phyloP scores from a whole-genome alignment of 257 asterid genomes.

The Dorcoceras hygrometricum region DNA sequence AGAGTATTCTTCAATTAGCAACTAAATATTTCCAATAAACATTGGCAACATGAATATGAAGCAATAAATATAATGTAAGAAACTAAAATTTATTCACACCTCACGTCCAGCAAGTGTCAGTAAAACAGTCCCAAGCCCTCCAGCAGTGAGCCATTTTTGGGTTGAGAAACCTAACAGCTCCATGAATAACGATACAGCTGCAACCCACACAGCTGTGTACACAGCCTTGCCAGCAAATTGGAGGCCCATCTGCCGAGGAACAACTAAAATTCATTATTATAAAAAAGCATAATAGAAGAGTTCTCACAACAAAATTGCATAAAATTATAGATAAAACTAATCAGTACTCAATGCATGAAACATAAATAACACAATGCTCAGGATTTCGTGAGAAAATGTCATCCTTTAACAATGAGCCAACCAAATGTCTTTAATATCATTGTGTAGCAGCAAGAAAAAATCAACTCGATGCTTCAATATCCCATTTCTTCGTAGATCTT shows the following conservation, averaged over 20 bases:
- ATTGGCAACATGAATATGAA: conserved; percentile 4
- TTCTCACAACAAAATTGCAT: too few species aligned
- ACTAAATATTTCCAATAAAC: conserved; percentile 10
- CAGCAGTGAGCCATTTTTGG: conserved; percentile 96
- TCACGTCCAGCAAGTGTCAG: conserved; percentile 99
- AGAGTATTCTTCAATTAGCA: conserved; percentile 15
- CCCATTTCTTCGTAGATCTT: not conserved
- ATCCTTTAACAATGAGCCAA: not conserved
- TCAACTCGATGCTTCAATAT: not conserved
- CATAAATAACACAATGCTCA: not conserved
- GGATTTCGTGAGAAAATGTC: not conserved
- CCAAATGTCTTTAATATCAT: conserved; percentile 1
- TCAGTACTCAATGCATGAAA: not conserved
- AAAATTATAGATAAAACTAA: too few species aligned
- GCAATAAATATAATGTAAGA: conserved; percentile 18
- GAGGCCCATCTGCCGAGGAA: conserved; percentile 81
- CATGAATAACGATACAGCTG: conserved; percentile 92
- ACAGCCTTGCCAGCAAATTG: conserved; percentile 93
- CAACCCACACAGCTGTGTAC: conserved; percentile 95
- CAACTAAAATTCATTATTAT: conserved; percentile 17
- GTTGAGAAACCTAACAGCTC: conserved; percentile 98
- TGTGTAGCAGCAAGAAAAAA: not conserved
- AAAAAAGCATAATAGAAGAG: too few species aligned
- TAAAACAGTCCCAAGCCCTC: conserved; percentile 97
- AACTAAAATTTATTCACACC: conserved; percentile 38